These are phyloP conservation scores for Monosiga brevicollis DNA, from an alignment of 78 protist genomes.

Conservation along the genomic window DNA sequence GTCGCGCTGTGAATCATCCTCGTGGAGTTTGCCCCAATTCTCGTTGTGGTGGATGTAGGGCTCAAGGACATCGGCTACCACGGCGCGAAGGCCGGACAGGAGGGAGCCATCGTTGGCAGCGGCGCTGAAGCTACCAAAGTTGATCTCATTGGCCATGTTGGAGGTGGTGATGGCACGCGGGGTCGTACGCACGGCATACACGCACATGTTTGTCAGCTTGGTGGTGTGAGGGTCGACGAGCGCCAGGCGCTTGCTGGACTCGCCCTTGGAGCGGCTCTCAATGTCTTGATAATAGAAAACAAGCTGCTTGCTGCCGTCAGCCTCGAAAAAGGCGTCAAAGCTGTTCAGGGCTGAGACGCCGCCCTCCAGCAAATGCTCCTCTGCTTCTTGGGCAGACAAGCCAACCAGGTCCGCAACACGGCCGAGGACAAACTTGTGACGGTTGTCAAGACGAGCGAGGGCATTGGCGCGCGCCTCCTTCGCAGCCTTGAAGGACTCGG, in stretches of 20 bases:
- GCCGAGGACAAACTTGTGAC: not conserved
- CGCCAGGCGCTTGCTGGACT: not conserved
- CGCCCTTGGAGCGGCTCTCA: not conserved
- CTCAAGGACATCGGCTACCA: not conserved
- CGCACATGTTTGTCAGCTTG: constrained; percentile 11
- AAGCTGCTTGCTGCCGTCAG: not conserved
- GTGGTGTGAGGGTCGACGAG: not conserved
- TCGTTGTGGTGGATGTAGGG: not conserved
- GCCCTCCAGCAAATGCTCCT: not conserved
- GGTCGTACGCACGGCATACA: constrained; percentile 3
- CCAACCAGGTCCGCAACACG: not conserved
- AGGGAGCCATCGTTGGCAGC: too few species aligned
- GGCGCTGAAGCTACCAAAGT: not conserved
- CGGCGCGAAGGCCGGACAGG: not conserved
- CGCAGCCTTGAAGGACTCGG: too few species aligned
- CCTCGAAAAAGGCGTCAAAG: not conserved
- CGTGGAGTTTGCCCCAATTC: not conserved
- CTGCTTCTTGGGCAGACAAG: not conserved
- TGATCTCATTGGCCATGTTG: constrained; percentile 8
- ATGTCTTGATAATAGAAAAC: not conserved
- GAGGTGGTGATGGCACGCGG: not conserved
- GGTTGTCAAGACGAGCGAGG: not conserved
- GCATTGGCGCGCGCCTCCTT: not conserved
- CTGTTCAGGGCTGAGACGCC: not conserved
- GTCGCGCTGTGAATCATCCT: not conserved